phyloP scores from a whole-genome alignment of 2,329 filamentous ascomycete species.

The Fusarium oligoseptatum region DNA sequence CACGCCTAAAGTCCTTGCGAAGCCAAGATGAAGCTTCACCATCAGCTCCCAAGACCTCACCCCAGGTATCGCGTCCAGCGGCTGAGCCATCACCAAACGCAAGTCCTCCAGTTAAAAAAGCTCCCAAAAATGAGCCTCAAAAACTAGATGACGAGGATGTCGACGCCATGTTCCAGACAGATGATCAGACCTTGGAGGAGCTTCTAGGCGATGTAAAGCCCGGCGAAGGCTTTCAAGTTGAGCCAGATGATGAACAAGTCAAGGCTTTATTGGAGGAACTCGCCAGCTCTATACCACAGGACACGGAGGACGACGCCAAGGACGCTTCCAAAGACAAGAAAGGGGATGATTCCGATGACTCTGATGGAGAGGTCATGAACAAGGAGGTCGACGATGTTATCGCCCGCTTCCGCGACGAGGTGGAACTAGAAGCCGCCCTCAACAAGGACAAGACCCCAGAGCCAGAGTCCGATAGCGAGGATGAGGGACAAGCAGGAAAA shows the following conservation, averaged over 20 bases:
- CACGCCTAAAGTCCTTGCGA: constrained; percentile 65
- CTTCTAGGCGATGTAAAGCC: constrained; percentile 60
- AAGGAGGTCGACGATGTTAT: constrained; percentile 61
- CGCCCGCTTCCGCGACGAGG: constrained; percentile 61
- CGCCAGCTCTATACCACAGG: constrained; percentile 50
- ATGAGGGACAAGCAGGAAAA: constrained; percentile 39
- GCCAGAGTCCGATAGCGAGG: constrained; percentile 18
- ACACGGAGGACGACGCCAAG: constrained; percentile 6
- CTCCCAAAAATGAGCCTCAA: not conserved
- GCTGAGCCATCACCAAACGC: not conserved
- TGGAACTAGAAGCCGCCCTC: constrained; percentile 51
- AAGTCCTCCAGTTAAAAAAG: constrained; percentile 6
- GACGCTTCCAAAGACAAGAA: not conserved
- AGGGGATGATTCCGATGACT: constrained; percentile 55
- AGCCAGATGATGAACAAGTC: constrained; percentile 50
- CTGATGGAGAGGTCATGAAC: constrained; percentile 65
- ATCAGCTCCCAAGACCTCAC: constrained; percentile 20
- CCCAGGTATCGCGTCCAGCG: not conserved
- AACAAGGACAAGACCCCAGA: constrained; percentile 29
- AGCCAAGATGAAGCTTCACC: constrained; percentile 51
- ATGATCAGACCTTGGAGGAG: constrained; percentile 67
- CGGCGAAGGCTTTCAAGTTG: constrained; percentile 46
- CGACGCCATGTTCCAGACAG: constrained; percentile 58
- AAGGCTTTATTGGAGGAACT: constrained; percentile 55
- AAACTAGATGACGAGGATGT: constrained; percentile 51